phyloP scores from a whole-genome alignment of 345 rosid species.

The Gossypium herbaceum region DNA sequence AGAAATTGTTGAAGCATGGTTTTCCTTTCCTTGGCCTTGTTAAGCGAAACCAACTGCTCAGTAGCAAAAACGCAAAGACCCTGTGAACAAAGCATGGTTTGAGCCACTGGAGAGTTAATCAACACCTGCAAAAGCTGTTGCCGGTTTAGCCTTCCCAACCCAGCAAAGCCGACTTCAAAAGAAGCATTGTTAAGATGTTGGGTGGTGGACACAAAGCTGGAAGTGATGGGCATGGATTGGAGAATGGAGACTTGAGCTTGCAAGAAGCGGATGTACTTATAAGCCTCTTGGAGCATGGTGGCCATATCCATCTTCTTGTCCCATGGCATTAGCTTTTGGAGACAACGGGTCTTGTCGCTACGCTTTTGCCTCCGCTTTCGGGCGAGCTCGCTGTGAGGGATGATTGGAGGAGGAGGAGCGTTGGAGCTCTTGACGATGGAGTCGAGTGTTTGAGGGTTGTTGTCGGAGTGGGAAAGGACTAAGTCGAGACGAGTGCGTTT shows the following conservation, averaged over 20 bases:
- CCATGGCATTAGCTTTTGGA: slow-evolving; percentile 65
- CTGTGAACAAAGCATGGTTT: slow-evolving; percentile 35
- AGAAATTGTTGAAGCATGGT: slow-evolving; percentile 1
- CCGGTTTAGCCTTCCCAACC: slow-evolving; percentile 30
- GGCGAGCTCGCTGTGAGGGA: slow-evolving; percentile 5
- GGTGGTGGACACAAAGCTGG: neutral
- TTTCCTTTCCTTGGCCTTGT: slow-evolving; percentile 13
- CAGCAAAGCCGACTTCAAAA: neutral
- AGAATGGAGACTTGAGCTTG: slow-evolving; percentile 52
- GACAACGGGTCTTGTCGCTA: slow-evolving; percentile 38
- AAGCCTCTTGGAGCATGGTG: slow-evolving; percentile 50
- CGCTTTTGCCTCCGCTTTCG: slow-evolving; percentile 30
- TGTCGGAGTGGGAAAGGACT: neutral
- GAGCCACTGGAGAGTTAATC: slow-evolving; percentile 44
- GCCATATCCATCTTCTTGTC: slow-evolving; percentile 48
- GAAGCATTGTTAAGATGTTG: neutral
- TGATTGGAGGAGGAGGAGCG: neutral
- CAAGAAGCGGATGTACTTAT: slow-evolving; percentile 51
- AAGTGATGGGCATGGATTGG: slow-evolving; percentile 43
- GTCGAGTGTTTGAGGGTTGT: slow-evolving; percentile 5
- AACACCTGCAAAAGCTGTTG: slow-evolving; percentile 48
- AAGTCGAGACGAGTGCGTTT: neutral
- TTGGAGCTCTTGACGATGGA: slow-evolving; percentile 9
- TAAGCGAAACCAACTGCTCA: slow-evolving; percentile 47
- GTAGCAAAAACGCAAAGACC: slow-evolving; percentile 40